Base-by-base conservation (phyloP, 257 asterid species). In the Nicotiana benthamiana region DNA sequence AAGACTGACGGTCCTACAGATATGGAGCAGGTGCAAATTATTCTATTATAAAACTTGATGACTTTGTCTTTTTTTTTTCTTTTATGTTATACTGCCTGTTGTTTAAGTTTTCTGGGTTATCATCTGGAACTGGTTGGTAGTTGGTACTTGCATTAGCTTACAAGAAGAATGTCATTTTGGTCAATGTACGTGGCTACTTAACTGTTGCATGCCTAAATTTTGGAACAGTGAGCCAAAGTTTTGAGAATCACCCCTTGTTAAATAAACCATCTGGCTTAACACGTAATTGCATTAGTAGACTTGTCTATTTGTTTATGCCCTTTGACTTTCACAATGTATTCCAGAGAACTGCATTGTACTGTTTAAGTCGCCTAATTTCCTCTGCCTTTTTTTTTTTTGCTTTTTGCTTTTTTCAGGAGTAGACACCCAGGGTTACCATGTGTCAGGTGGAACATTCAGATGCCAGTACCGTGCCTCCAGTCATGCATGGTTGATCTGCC, bases 11-110 rank as follows among this genome's bases (percentile, higher is more conserved):
- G 85, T 83, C 86, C 94, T 79, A 83, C 93, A 70, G 93, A 90
- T 82, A 92, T 92, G 97, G 97, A 93, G 40, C 90, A 93, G 98
- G 98, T 93, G 84, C 79, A 26, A 56, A 5, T 70, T 46, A 80
- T 61, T 79, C 36, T 84, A 52, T 9, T 46, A 28, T 20, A 27
- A 60, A 63, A 6, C 0, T 34, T 56, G 43, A 27, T 0, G 75
- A 63, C 8, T n/a, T 20, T 54, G 63, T 24, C 20, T 0, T 3
- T 62, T 51, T 62, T 51, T 48, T 15, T 43, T 16, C 54, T 27
- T 28, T 64, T 64, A 3, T 72, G 60, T 15, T 15, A 0, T 70
- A 46, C 61, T 46, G 16, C 78, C 78, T 15, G 36, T 22, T 27
- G 10, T 54, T 65, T n/a, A 51, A 63, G 76, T 46, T 79, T 79